Evolutionary conservation across 495 filamentous ascomycete species (phyloP).

Genomic region (Halenospora varia): DNA sequence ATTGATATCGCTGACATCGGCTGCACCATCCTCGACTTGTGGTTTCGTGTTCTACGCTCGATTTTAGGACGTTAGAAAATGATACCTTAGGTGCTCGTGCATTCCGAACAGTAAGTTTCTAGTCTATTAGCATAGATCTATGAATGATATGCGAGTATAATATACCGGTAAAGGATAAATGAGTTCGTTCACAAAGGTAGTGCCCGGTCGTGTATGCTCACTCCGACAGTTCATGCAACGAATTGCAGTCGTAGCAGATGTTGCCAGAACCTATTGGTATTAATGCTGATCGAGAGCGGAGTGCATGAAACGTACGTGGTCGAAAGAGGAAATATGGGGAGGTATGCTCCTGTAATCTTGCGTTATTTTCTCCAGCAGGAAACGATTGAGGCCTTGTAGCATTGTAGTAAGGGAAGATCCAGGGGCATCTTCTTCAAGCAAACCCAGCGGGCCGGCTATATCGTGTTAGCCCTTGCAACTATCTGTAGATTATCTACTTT

Average conservation of each 20-base stretch:
- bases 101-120: constrained; percentile 44
- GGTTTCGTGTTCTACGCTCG: constrained; percentile 80
- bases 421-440: constrained; percentile 79
- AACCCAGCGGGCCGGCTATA: constrained; percentile 59
- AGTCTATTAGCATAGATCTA: not conserved
- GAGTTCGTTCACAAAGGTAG: constrained; percentile 75
- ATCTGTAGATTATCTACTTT: constrained; percentile 9
- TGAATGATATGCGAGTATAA: not conserved
- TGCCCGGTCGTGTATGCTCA: constrained; percentile 65
- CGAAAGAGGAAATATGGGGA: constrained; percentile 52
- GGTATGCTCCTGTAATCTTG: constrained; percentile 63
- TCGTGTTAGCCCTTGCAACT: not conserved
- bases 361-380: constrained; percentile 67
- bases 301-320: constrained; percentile 38
- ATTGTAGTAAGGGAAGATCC: constrained; percentile 64
- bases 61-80: constrained; percentile 81
- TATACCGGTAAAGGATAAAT: constrained; percentile 66
- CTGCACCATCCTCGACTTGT: constrained; percentile 86
- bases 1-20: constrained; percentile 80
- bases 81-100: constrained; percentile 49
- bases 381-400: constrained; percentile 74
- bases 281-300: not conserved
- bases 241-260: constrained; percentile 54
- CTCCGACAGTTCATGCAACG: constrained; percentile 78
- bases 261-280: constrained; percentile 40